Base-by-base conservation (phyloP, 1,284 basidiomycete species). In the Vanrija pseudolonga region DNA sequence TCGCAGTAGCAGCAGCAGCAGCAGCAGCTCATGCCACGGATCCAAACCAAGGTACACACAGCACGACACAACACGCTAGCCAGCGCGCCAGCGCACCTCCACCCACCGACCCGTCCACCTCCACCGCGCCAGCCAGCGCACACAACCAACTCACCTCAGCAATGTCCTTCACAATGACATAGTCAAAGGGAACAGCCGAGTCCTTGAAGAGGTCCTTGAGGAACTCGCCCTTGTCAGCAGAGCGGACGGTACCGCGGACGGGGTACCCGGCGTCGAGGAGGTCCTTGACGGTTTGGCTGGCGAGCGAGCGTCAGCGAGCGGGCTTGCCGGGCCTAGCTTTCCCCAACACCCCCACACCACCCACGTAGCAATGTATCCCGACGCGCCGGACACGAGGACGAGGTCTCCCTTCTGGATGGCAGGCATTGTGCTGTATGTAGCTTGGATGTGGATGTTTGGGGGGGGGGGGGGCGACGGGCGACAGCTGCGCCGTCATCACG, bases 221-320 rank as follows among this genome's bases (percentile, higher is more conserved):
- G 63, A 85, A 79, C 6, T 78, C 72, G 14, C 78, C 81, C 72
- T 85, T 85, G 24, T 67, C 71, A 19, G 68, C 66, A 0, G 80
- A 79, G 26, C 84, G 79, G 9, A 85, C 83, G 0, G 83, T 82
- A 11, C 81, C 83, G 20, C 83, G 77, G 19, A 86, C 84, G 17
- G 65, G 61, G 66, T 66, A 72, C n/a, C 69, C 72, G 15, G 47
- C 52, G n/a, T 68, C 60, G 22, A 76, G 61, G 37, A 74, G 59
- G 15, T 58, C 51, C 45, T 65, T 54, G 39, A 65, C 63, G 9
- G 68, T 64, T 47, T 74, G 68, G 3, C 66, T 61, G 47, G 47
- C 45, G 63, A 12, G 41, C 26, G 11, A 43, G 47, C 7, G 36
- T 44, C 23, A 45, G 38, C 17, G n/a, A n/a, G n/a, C n/a, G n/a